Evolutionary conservation across 495 filamentous ascomycete species (phyloP), one percentile per base, ranked within the genome.

Genomic region (Podospora bellae-mahoneyi): DNA sequence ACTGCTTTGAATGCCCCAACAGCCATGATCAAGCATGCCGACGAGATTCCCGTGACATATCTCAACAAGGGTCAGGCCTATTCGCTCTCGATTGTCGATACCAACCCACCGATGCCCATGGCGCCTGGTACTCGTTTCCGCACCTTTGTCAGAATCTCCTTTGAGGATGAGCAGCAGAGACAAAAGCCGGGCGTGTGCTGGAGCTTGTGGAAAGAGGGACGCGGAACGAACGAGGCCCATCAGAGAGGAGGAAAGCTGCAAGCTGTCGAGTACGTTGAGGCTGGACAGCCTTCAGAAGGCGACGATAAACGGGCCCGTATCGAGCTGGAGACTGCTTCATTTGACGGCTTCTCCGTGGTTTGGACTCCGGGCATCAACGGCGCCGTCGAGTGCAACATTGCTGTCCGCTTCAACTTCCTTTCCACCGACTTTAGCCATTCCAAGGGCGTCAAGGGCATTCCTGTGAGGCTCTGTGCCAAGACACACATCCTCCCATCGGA

Each of bases 401-500:
- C 92, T 16, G 91, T 98, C 18, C 91, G 93, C 59, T 99, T 97
- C 84, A 97, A 99, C 77, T 99, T 99, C 74, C 84, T 98, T 0
- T 99, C 95, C 0, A 99, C 94, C 15, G 95, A 99, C 74, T 99
- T 98, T 75, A 98, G 93, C 75, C 93, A 97, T 73, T 97, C 95
- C 6, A 98, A 99, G 71, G 95, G 95, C 32, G 94, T 99, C 32
- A 98, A 97, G 76, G 95, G 95, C 19, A 96, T 97, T 65, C 92
- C 94, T 0, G 93, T 99, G 15, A 80, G 95, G 56, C 84, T 99
- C 4, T 98, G 94, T 75, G 87, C 93, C 4, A 97, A 97, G 77
- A 97, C 94, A 0, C 89, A 93, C 61, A 75, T 86, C 18, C 69
- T 91, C 0, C 67, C 81, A 5, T 77, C 85, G 26, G 78, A 84